Percentiles rank a stretch among this genome's conserved stretches.
phyloP scores from a whole-genome alignment of 2,329 filamentous ascomycete genomes.

The Verticillium nubilum region DNA sequence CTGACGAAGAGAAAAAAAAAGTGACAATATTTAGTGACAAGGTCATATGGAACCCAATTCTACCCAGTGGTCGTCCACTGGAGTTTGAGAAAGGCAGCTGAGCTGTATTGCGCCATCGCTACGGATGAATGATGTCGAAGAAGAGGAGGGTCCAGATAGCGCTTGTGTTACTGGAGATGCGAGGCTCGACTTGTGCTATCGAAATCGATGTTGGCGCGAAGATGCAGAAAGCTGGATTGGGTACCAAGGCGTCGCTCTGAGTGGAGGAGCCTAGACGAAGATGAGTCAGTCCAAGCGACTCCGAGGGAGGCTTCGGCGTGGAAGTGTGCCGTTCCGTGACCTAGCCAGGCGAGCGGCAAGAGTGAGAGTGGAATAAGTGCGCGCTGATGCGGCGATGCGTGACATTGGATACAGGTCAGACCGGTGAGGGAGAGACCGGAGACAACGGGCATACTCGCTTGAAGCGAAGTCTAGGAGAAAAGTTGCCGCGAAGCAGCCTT shows the following conservation, averaged over 20 bases:
- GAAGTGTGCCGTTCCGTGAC: neutral
- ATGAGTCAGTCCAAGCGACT: neutral
- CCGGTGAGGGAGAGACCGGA: neutral
- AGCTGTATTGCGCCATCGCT: neutral
- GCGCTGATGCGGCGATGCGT: neutral
- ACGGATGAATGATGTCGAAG: neutral
- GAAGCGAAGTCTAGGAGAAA: neutral
- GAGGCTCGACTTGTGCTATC: neutral
- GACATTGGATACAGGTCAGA: neutral
- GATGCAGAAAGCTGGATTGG: neutral
- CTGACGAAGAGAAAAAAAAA: no score
- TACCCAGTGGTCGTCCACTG: neutral
- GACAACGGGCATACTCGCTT: neutral
- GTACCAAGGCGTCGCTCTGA: neutral
- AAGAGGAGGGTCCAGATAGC: neutral
- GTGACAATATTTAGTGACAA: no score
- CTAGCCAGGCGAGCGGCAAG: neutral
- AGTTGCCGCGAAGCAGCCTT: neutral
- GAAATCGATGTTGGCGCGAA: neutral
- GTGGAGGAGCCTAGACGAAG: neutral
- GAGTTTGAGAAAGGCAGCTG: neutral
- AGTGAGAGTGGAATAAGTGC: no score
- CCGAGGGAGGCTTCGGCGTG: neutral
- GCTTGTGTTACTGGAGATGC: neutral
- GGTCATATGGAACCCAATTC: neutral